phyloP scores from a whole-genome alignment of 306 rosid genomes.

The Cucurbita argyrosperma region DNA sequence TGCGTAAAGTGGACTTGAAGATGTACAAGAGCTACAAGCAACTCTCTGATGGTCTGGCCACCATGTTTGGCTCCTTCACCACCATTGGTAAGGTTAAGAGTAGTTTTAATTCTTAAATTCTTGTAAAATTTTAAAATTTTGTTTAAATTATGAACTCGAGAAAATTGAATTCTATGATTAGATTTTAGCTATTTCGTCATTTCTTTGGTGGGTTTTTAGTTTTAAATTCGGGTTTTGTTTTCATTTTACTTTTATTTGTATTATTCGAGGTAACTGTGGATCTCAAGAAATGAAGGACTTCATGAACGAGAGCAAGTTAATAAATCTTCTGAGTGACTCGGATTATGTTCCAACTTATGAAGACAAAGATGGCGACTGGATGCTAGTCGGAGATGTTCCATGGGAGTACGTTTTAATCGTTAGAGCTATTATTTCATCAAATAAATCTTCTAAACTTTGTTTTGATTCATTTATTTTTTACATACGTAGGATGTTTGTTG shows the following conservation, averaged over 20 bases:
- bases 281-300: constrained; percentile 74
- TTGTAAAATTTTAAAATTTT: too few relatives aligned
- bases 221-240: neutral
- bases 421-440: neutral
- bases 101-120: too few relatives aligned
- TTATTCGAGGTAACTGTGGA: constrained; percentile 52
- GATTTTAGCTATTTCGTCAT: too few relatives aligned
- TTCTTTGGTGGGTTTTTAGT: neutral
- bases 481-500: constrained; percentile 69
- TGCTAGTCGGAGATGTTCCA: constrained; percentile 96
- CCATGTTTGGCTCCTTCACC: constrained; percentile 46
- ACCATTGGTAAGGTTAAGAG: neutral
- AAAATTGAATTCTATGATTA: too few relatives aligned
- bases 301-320: constrained; percentile 80
- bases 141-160: too few relatives aligned
- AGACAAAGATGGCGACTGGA: constrained; percentile 95
- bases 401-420: constrained; percentile 51
- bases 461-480: neutral
- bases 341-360: constrained; percentile 84
- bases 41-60: constrained; percentile 40
- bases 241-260: neutral
- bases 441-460: neutral
- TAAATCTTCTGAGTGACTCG: constrained; percentile 66
- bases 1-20: constrained; percentile 49
- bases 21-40: constrained; percentile 33